Base-by-base conservation (phyloP, 306 rosid species). In the Boehmeria nivea region DNA sequence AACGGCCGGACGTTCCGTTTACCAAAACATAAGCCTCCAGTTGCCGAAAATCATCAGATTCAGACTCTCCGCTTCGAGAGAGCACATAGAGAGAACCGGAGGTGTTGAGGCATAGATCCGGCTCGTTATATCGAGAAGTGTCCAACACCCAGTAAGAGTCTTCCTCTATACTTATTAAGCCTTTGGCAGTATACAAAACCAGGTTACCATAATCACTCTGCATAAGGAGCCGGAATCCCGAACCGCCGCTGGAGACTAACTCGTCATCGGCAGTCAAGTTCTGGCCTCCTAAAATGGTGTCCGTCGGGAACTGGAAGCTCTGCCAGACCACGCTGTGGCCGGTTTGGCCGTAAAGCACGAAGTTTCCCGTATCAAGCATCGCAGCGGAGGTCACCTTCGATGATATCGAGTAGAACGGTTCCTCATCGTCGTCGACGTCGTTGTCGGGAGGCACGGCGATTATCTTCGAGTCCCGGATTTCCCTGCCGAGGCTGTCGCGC, bases 271-370 rank as follows among this genome's bases (percentile, higher is more conserved):
- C 1, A 23, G 49, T 9, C 9, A 62, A 40, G 16, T 25, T 51
- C 27, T 62, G 67, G 18, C 59, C 67, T 9, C 59, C 51, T 25
- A 62, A 51, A 6, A 62, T 51, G 50, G 67, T 62, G 50, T 62
- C 67, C 0, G 67, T 62, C 0, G 67, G 67, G 43, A 8, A 36
- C 38, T 62, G 28, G n/a, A 62, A 62, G 59, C 67, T 61, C 22
- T 61, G 23, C 66, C 66, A 61, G 1, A 61, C 36, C 36, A 37
- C 15, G 10, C 24, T 6, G 3, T 14, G 9, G 15, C 10, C 7
- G 18, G 8, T 20, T 6, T 60, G 22, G 10, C 15, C 23, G 40
- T 48, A 48, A 2, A 61, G 44, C 44, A 61, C 37, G 16, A 61
- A 61, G 39, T 49, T 61, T 17, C 66, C 66, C 3, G 28, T 34